Evolutionary conservation across 164 flowering plant genomes (phyloP).

Genomic region (Annona squamosa): DNA sequence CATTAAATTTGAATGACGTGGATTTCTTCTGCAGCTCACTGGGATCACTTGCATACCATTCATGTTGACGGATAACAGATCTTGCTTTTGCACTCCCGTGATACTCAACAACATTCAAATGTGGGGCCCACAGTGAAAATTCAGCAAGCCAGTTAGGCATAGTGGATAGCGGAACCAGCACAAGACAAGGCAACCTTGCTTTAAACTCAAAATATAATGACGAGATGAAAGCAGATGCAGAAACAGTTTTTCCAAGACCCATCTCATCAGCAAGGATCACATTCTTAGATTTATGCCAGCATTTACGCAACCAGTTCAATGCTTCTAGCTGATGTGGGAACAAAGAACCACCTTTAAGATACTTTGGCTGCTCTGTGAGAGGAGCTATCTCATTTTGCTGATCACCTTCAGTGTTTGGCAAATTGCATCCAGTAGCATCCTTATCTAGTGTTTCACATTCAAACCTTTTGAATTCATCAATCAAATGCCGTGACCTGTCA

Average conservation of each 20-base stretch:
- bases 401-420: constrained; percentile 21
- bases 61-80: constrained; percentile 80
- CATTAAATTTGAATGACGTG: constrained; percentile 64
- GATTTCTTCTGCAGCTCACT: constrained; percentile 31
- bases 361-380: constrained; percentile 83
- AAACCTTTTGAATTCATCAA: constrained; percentile 52
- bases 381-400: constrained; percentile 46
- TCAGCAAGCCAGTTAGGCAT: constrained; percentile 99
- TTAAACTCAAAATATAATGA: constrained; percentile 77
- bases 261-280: constrained; percentile 99
- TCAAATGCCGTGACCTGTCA: constrained; percentile 38
- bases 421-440: constrained; percentile 31
- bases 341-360: constrained; percentile 79
- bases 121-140: constrained; percentile 86
- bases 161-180: constrained; percentile 96
- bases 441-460: constrained; percentile 53
- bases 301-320: constrained; percentile 90
- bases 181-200: constrained; percentile 73
- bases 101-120: constrained; percentile 93
- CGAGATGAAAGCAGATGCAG: constrained; percentile 90
- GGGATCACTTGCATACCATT: constrained; percentile 76
- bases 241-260: constrained; percentile 99
- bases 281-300: constrained; percentile 87
- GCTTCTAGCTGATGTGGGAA: constrained; percentile 99
- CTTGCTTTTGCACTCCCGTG: constrained; percentile 97